Conservation (phyloP, 2,329 filamentous ascomycete genomes). For the Colletotrichum tropicicola region DNA sequence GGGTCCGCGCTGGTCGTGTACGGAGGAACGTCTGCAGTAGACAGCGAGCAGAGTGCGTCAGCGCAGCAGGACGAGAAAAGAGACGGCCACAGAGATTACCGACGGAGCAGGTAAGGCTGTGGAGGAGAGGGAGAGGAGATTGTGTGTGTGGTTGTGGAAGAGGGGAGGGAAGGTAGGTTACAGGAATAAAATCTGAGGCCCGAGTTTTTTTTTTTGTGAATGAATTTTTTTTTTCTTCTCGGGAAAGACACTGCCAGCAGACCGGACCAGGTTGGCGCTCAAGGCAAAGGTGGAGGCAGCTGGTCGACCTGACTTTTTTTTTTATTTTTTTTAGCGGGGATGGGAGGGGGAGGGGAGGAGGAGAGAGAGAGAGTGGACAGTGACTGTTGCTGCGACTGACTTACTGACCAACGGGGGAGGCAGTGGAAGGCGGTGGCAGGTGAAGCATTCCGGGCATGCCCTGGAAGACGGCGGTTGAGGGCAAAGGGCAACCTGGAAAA, state of each 20-base stretch:
- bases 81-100: slow-evolving; percentile 16
- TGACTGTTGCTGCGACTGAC: background rate
- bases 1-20: slow-evolving; percentile 19
- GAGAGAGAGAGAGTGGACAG: background rate
- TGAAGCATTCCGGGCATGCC: too few species aligned
- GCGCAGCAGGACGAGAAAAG: slow-evolving; percentile 7
- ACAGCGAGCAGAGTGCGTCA: background rate
- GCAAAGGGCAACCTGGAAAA: too few species aligned
- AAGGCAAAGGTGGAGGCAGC: slow-evolving; percentile 27
- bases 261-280: slow-evolving; percentile 29
- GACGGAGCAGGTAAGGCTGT: slow-evolving; percentile 12
- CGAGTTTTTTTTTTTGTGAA: slow-evolving; percentile 33
- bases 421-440: too few species aligned
- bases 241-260: slow-evolving; percentile 26
- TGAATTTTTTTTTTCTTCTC: slow-evolving; percentile 30
- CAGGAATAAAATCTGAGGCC: slow-evolving; percentile 31
- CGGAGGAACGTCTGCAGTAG: background rate
- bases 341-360: slow-evolving; percentile 1
- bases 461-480: too few species aligned
- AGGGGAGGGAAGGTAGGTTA: slow-evolving; percentile 16
- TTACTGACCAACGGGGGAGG: too few species aligned
- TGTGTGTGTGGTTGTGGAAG: slow-evolving; percentile 21
- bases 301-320: slow-evolving; percentile 28
- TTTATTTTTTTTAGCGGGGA: slow-evolving; percentile 26
- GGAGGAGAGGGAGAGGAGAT: slow-evolving; percentile 11